Evolutionary conservation across 2,329 filamentous ascomycete genomes (phyloP).

Genomic region (Alternaria solani): DNA sequence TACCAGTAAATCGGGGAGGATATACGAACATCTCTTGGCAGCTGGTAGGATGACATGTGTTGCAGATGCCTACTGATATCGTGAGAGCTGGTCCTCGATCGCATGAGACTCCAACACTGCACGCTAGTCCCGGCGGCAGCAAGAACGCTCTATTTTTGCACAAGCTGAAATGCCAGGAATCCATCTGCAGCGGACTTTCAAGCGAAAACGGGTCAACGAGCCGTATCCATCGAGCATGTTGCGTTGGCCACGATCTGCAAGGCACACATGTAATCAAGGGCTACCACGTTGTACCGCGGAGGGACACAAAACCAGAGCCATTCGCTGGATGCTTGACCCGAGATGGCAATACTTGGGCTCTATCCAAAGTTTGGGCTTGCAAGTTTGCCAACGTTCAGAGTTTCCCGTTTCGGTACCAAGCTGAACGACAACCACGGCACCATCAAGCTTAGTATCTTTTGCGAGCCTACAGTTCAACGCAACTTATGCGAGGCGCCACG

Average conservation of each 20-base stretch:
- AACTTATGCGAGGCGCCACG: not conserved
- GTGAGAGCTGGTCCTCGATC: not conserved
- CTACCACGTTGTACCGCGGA: not conserved
- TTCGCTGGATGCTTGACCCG: not conserved
- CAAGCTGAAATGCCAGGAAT: not conserved
- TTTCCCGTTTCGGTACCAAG: not conserved
- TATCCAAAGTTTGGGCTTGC: not conserved
- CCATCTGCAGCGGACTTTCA: not conserved
- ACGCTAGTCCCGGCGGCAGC: not conserved
- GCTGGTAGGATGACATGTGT: not conserved
- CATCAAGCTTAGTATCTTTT: constrained; percentile 2
- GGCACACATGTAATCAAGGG: not conserved
- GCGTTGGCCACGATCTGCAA: not conserved
- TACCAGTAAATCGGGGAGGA: not conserved
- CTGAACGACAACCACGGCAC: not conserved
- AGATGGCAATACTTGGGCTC: not conserved
- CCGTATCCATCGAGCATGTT: not conserved
- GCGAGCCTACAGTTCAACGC: constrained; percentile 5
- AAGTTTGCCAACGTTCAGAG: not conserved
- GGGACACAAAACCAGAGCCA: not conserved
- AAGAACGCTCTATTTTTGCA: not conserved
- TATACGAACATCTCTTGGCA: not conserved
- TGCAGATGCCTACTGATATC: not conserved
- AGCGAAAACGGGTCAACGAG: not conserved
- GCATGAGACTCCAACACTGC: not conserved